Conservation (phyloP, 768 basidiomycete genomes). For the Holtermanniella nyarrowii region DNA sequence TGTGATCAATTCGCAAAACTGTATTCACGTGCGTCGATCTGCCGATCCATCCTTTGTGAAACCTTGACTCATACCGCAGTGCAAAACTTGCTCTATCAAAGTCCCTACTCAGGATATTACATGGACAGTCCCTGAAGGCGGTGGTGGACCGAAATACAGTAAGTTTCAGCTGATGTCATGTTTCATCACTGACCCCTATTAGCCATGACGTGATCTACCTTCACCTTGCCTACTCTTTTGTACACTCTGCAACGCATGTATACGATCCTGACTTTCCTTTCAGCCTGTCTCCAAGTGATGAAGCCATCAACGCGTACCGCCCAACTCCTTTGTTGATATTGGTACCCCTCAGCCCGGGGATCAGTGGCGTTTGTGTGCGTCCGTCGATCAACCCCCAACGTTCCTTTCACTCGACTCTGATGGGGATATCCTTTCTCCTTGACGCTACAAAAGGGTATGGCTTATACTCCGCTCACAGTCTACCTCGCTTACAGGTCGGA, state of each 20-base stretch:
- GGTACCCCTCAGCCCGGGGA: too few relatives aligned
- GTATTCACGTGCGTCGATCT: slow-evolving; percentile 33
- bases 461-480: too few relatives aligned
- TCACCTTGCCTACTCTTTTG: not conserved
- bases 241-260: slow-evolving; percentile 16
- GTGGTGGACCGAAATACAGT: slow-evolving; percentile 96
- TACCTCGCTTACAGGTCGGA: too few relatives aligned
- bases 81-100: slow-evolving; percentile 93
- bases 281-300: not conserved
- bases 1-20: slow-evolving; percentile 81
- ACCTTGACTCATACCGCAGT: slow-evolving; percentile 45
- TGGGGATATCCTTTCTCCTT: not conserved
- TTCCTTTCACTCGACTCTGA: not conserved
- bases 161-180: slow-evolving; percentile 29
- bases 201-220: not conserved
- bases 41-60: not conserved
- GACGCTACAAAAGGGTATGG: too few relatives aligned
- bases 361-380: too few relatives aligned
- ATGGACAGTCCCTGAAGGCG: slow-evolving; percentile 89
- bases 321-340: too few relatives aligned
- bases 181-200: not conserved
- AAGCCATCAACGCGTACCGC: too few relatives aligned
- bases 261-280: not conserved
- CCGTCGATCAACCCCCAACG: slow-evolving; percentile 1
- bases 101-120: slow-evolving; percentile 89